Evolutionary conservation across 1,139 yeast genomes (phyloP).

Genomic region (Yamadazyma pseudoaaseri): DNA sequence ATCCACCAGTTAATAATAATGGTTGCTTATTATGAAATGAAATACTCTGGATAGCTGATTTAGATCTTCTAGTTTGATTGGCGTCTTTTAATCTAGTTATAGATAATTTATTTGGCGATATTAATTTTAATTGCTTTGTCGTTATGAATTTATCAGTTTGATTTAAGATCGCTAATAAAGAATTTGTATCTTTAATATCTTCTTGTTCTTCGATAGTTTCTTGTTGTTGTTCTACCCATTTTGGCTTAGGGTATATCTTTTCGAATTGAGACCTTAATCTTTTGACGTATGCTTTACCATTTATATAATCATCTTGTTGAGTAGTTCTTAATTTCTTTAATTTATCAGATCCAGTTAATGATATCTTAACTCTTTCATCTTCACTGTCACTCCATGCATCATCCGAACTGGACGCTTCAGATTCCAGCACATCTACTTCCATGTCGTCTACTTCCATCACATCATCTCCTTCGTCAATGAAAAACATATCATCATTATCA

Average conservation of each 20-base stretch:
- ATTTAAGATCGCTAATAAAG: conserved; percentile 59
- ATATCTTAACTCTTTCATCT: conserved; percentile 70
- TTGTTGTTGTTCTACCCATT: conserved; percentile 61
- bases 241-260: conserved; percentile 83
- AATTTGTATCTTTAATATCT: conserved; percentile 39
- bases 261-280: conserved; percentile 84
- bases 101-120: conserved; percentile 71
- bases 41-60: conserved; percentile 78
- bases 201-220: conserved; percentile 18
- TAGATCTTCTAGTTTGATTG: conserved; percentile 64
- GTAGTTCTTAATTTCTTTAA: conserved; percentile 69
- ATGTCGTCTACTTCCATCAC: conserved; percentile 25
- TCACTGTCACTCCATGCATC: conserved; percentile 92
- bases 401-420: conserved; percentile 29
- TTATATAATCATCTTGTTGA: conserved; percentile 56
- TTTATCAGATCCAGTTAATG: conserved; percentile 59
- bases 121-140: conserved; percentile 50
- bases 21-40: conserved; percentile 88
- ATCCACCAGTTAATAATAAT: conserved; percentile 83
- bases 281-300: conserved; percentile 65
- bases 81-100: conserved; percentile 85
- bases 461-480: conserved; percentile 55
- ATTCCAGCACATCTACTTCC: conserved; percentile 38
- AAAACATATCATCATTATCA: conserved; percentile 45
- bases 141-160: conserved; percentile 57